Evolutionary conservation across 768 basidiomycete species (phyloP), one percentile per base, ranked within the genome.

Genomic region (Panellus pusillus): DNA sequence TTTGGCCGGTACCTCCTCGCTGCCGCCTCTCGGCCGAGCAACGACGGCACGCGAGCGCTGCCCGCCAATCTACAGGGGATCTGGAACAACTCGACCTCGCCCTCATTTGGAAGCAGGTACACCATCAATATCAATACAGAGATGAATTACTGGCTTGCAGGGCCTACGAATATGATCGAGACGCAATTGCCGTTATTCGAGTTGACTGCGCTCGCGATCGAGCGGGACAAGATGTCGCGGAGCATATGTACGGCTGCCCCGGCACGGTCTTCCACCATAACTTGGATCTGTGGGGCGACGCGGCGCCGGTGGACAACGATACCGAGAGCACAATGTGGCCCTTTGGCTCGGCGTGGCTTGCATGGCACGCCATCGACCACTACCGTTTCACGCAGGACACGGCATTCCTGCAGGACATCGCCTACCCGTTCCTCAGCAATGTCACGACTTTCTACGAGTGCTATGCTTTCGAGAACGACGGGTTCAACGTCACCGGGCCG

Each of bases 91-190:
- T 38, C 36, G 36, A 48, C 47, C 27, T 6, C 19, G 9, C 24
- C 47, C 35, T 36, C 47, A 14, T 48, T 48, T 48, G 47, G 47
- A 24, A n/a, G 47, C 37, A 48, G 38, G 27, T 48, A 48, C 37
- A 48, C 47, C 19, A 48, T 48, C 47, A 48, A 48, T 48, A 40
- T 48, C 47, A 48, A 48, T 36, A 48, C 38, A 19, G 47, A 48
- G 47, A 48, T 48, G 47, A 48, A 48, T 36, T 48, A 48, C 38
- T 48, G 47, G 47, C 47, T 27, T 9, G 47, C 47, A 4, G 47
- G 47, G 37, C 47, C 47, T 7, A 48, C 47, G 28, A 48, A 48
- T 39, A 48, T 48, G 47, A n/a, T 48, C 47, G 47, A 48, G 47
- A 48, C 47, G 35, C 36, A 48, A 11, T 18, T 48, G 20, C 47